Evolutionary conservation across 169 alveolate genomes (phyloP), one percentile per base, ranked within the genome.

Genomic region (Haemoproteus tartakovskyi): DNA sequence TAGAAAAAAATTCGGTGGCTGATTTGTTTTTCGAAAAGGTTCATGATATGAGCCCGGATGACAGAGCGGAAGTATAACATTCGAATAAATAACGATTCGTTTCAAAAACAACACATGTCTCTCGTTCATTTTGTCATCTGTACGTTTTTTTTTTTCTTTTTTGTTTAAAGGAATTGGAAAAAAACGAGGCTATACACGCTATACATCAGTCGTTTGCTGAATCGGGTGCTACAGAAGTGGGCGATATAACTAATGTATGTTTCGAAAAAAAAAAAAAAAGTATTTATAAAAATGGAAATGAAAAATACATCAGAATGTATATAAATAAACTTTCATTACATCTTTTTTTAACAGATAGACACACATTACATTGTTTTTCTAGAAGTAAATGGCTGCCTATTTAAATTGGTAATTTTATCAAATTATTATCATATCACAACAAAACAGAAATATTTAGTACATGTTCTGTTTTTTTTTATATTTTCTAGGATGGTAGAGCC

Each of bases 331-430:
- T 57, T 12, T 36, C 29, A 27, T 52, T 52, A 3, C 12, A 12
- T 12, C 3, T 8, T 14, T 40, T 52, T n/a, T n/a, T n/a, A n/a
- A n/a, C n/a, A 63, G 80, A 40, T 63, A 50, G 80, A 63, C 8
- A 63, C 80, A 38, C 80, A 63, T 27, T 63, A 50, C 24, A 63
- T 63, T 52, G 80, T 47, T 5, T 63, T 63, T 24, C 8, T 63
- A 30, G 64, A 63, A 48, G 24, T 48, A 19, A 38, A 63, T 27
- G 63, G 63, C 9, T 16, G 19, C 26, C 56, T 63, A 36, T 16
- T 63, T 41, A 63, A 63, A 36, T 27, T 63, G 45, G 80, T 63
- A 63, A 48, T n/a, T n/a, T n/a, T n/a, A n/a, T n/a, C n/a, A n/a
- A n/a, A n/a, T n/a, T n/a, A n/a, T n/a, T n/a, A n/a, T n/a, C n/a